Conservation (phyloP, 2,329 filamentous ascomycete genomes). For the Beauveria scarabaeidicola region DNA sequence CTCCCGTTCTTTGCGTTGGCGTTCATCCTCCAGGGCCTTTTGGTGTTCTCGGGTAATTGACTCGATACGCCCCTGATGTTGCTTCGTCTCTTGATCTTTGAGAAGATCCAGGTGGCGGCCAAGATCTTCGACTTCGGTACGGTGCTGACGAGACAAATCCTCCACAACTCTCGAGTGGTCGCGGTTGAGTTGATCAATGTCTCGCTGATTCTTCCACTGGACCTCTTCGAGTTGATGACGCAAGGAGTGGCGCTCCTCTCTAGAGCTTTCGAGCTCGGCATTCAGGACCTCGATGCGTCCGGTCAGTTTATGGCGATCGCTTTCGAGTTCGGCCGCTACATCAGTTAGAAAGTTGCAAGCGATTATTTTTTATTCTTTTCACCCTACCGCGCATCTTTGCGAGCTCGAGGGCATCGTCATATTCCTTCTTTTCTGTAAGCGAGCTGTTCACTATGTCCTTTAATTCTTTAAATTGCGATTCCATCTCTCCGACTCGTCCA, state of each 20-base stretch:
- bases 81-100: slow-evolving; percentile 39
- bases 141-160: slow-evolving; percentile 28
- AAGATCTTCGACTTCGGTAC: slow-evolving; percentile 25
- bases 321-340: slow-evolving; percentile 41
- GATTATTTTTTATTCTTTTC: slow-evolving; percentile 13
- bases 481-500: slow-evolving; percentile 66
- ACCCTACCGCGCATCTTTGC: slow-evolving; percentile 65
- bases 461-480: slow-evolving; percentile 62
- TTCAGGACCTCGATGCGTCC: slow-evolving; percentile 45
- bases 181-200: slow-evolving; percentile 45
- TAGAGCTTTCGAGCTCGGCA: slow-evolving; percentile 48
- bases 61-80: slow-evolving; percentile 60
- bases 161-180: slow-evolving; percentile 27
- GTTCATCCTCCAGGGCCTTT: slow-evolving; percentile 58
- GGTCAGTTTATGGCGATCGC: slow-evolving; percentile 37
- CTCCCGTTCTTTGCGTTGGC: slow-evolving; percentile 48
- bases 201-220: slow-evolving; percentile 30
- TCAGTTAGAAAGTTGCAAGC: slow-evolving; percentile 11
- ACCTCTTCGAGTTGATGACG: slow-evolving; percentile 29
- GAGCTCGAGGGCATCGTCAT: slow-evolving; percentile 66
- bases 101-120: slow-evolving; percentile 37
- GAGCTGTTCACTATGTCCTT: slow-evolving; percentile 64
- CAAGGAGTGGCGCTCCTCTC: slow-evolving; percentile 27
- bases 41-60: slow-evolving; percentile 55
- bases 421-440: slow-evolving; percentile 55